Evolutionary conservation across 306 rosid species (phyloP).

Genomic region (Cucurbita pepo): DNA sequence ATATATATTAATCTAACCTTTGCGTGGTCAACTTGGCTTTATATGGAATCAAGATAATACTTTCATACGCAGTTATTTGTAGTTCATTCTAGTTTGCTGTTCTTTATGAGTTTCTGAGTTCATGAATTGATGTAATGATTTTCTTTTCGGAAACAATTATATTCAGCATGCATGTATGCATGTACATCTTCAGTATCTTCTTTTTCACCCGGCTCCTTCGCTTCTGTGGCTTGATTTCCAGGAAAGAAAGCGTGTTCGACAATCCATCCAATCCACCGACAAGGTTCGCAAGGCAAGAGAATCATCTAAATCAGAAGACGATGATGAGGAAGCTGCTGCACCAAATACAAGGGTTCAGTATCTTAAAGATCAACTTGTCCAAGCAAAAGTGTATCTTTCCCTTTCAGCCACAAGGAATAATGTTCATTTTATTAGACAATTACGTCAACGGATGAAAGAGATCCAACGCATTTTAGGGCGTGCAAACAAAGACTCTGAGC

Average conservation of each 20-base stretch:
- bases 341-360: slow-evolving; percentile 39
- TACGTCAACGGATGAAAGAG: slow-evolving; percentile 70
- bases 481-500: slow-evolving; percentile 80
- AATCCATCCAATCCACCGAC: slow-evolving; percentile 19
- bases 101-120: neutral
- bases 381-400: slow-evolving; percentile 73
- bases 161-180: neutral
- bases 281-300: slow-evolving; percentile 12
- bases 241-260: slow-evolving; percentile 24
- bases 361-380: slow-evolving; percentile 76
- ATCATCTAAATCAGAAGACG: slow-evolving; percentile 17
- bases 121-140: neutral
- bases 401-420: slow-evolving; percentile 57
- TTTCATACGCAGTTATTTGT: too few relatives aligned
- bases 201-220: neutral
- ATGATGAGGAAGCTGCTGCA: slow-evolving; percentile 23
- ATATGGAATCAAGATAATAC: neutral
- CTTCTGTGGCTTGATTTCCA: slow-evolving; percentile 7
- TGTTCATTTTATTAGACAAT: slow-evolving; percentile 75
- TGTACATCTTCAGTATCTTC: neutral
- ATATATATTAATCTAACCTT: neutral
- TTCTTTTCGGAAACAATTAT: neutral
- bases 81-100: neutral
- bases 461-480: slow-evolving; percentile 51
- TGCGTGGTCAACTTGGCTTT: neutral